A percentile compares a stretch with the other conserved stretches of the same genome.
These are phyloP conservation scores for Russula brevipes DNA, from an alignment of 768 basidiomycete species.

Conservation along the genomic window DNA sequence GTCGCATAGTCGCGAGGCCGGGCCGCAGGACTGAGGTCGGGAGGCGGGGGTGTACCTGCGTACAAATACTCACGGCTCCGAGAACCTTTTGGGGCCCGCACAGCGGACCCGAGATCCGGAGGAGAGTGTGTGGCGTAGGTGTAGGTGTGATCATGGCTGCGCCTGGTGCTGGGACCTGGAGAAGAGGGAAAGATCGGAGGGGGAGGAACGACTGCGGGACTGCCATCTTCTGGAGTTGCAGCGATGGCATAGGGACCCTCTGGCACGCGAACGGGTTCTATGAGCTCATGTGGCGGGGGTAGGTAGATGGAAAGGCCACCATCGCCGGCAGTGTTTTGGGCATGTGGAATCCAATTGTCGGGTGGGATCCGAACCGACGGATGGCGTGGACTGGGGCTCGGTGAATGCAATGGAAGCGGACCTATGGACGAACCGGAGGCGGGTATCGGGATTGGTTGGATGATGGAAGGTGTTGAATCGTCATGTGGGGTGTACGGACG, in stretches of 20 bases:
- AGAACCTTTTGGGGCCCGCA: neutral
- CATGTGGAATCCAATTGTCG: slow-evolving; percentile 24
- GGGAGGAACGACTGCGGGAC: slow-evolving; percentile 14
- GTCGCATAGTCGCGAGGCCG: neutral
- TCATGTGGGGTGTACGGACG: slow-evolving; percentile 23
- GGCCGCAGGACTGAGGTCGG: neutral
- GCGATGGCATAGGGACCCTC: slow-evolving; percentile 15
- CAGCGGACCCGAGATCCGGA: slow-evolving; percentile 3
- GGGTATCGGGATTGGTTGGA: slow-evolving; percentile 21
- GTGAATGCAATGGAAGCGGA: neutral
- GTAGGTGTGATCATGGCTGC: slow-evolving; percentile 13
- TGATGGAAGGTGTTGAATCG: slow-evolving; percentile 21
- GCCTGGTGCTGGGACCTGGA: slow-evolving; percentile 4
- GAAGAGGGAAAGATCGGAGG: neutral
- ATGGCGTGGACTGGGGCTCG: slow-evolving; percentile 10
- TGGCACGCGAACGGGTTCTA: slow-evolving; percentile 3
- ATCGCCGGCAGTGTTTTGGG: slow-evolving; percentile 19
- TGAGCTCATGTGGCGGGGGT: slow-evolving; percentile 23
- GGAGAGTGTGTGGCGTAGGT: slow-evolving; percentile 10
- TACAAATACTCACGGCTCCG: slow-evolving; percentile 12
- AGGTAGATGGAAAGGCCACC: slow-evolving; percentile 22
- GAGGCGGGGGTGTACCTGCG: slow-evolving; percentile 4
- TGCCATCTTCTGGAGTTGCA: slow-evolving; percentile 20
- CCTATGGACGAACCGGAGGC: slow-evolving; percentile 12
- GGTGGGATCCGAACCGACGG: slow-evolving; percentile 19